Evolutionary conservation across 768 basidiomycete genomes (phyloP).

Genomic region (Panellus pusillus): DNA sequence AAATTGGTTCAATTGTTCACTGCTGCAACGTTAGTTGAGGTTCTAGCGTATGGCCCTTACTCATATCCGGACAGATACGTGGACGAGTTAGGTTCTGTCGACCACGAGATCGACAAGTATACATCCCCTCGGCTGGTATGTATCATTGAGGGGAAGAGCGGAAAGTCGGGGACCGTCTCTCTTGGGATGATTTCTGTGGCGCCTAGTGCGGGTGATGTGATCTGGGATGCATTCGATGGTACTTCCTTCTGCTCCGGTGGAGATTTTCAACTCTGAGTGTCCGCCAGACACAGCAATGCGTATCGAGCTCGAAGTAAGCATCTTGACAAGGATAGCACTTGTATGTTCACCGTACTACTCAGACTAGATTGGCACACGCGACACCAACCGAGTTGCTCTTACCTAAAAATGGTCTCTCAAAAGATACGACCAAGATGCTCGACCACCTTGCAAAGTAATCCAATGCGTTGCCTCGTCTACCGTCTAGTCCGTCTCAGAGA

Average conservation of each 20-base stretch:
- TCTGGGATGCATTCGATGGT: conserved; percentile 93
- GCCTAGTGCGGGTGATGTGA: conserved; percentile 88
- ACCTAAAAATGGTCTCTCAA: conserved; percentile 57
- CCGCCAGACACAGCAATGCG: conserved; percentile 75
- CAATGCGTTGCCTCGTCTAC: background rate
- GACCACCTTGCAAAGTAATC: conserved; percentile 64
- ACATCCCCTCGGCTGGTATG: conserved; percentile 69
- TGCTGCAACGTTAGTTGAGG: conserved; percentile 70
- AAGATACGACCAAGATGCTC: conserved; percentile 75
- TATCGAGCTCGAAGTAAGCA: conserved; percentile 78
- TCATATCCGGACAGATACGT: conserved; percentile 59
- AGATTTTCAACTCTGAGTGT: background rate
- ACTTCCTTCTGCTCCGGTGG: conserved; percentile 9
- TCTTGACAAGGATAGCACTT: background rate
- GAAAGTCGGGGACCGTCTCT: conserved; percentile 35
- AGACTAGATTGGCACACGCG: conserved; percentile 88
- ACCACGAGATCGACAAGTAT: conserved; percentile 52
- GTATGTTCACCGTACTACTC: conserved; percentile 2
- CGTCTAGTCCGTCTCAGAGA: conserved; percentile 1
- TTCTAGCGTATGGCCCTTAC: conserved; percentile 6
- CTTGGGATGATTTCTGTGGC: conserved; percentile 79
- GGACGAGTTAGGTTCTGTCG: conserved; percentile 71
- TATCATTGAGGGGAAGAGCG: conserved; percentile 59
- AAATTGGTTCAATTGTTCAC: conserved; percentile 81
- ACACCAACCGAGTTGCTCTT: conserved; percentile 82